A percentile compares a stretch with the other conserved stretches of the same genome.
Conservation (phyloP, 169 alveolate species). For the Babesia ovis region DNA sequence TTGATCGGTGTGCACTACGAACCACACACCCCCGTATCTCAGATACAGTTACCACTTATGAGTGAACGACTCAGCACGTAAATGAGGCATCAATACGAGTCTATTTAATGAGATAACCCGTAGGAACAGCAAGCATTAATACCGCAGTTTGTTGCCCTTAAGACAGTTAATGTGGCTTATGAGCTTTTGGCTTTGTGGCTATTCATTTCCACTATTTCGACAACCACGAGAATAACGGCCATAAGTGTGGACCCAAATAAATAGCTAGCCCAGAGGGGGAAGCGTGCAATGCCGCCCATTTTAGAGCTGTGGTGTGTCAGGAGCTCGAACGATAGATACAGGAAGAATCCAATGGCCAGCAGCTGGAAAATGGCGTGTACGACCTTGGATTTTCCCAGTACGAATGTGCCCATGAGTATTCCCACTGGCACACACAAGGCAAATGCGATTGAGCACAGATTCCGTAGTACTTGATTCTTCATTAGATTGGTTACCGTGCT, state of each 20-base stretch:
- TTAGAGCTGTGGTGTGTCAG: conserved; percentile 44
- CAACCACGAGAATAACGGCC: conserved; percentile 42
- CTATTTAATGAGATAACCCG: not conserved
- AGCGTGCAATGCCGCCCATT: not conserved
- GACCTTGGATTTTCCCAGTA: not conserved
- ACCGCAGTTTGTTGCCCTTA: not conserved
- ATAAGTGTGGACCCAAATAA: conserved; percentile 46
- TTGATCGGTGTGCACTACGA: conserved; percentile 34
- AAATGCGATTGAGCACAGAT: conserved; percentile 37
- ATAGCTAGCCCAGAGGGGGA: conserved; percentile 53
- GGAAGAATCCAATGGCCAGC: conserved; percentile 68
- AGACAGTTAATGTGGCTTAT: too few species aligned
- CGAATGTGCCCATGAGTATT: conserved; percentile 38
- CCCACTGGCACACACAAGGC: conserved; percentile 65
- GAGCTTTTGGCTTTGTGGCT: not conserved
- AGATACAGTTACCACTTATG: not conserved
- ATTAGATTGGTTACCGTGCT: conserved; percentile 41
- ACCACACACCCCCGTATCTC: conserved; percentile 32
- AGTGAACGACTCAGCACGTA: not conserved
- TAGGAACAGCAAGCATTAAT: not conserved
- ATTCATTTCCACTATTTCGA: conserved; percentile 35
- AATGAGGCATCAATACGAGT: not conserved
- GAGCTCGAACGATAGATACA: conserved; percentile 65
- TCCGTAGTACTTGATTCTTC: conserved; percentile 9
- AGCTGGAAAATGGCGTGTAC: conserved; percentile 36